These are phyloP conservation scores for Penicillium aurantiogriseum DNA, from an alignment of 2,329 filamentous ascomycete genomes.

Conservation along the genomic window DNA sequence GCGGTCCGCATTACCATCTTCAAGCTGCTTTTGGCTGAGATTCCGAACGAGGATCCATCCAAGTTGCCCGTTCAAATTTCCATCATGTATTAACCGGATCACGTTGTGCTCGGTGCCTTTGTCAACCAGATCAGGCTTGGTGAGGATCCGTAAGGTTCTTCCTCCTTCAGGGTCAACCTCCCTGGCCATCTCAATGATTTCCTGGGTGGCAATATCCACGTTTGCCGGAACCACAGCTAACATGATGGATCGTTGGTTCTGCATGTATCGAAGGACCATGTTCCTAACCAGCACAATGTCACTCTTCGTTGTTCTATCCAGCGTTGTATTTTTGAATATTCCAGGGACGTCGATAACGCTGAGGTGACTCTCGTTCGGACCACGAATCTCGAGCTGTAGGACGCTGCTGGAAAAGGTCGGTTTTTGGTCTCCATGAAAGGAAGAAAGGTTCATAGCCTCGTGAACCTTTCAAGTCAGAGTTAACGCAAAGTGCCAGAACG, in stretches of 20 bases:
- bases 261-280: slow-evolving; percentile 43
- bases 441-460: slow-evolving; percentile 25
- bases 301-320: slow-evolving; percentile 35
- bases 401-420: slow-evolving; percentile 45
- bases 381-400: slow-evolving; percentile 44
- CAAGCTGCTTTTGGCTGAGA: slow-evolving; percentile 30
- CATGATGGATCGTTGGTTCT: slow-evolving; percentile 42
- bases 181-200: slow-evolving; percentile 45
- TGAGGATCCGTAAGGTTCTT: slow-evolving; percentile 51
- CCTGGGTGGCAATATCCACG: slow-evolving; percentile 48
- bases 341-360: slow-evolving; percentile 50
- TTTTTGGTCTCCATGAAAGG: slow-evolving; percentile 15
- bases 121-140: slow-evolving; percentile 59
- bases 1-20: slow-evolving; percentile 21
- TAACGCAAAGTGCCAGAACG: background rate
- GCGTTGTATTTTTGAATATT: slow-evolving; percentile 42
- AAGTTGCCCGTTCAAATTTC: slow-evolving; percentile 15
- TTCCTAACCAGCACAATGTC: slow-evolving; percentile 41
- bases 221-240: slow-evolving; percentile 46
- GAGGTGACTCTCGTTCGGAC: slow-evolving; percentile 41
- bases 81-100: slow-evolving; percentile 29
- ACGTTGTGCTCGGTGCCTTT: slow-evolving; percentile 30
- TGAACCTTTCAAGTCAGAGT: slow-evolving; percentile 18
- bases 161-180: slow-evolving; percentile 37
- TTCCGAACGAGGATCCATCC: slow-evolving; percentile 38